A percentile compares a stretch with the other conserved stretches of the same genome.
These are phyloP conservation scores for Dryas alaskensis DNA, from an alignment of 306 rosid species.

Conservation along the genomic window DNA sequence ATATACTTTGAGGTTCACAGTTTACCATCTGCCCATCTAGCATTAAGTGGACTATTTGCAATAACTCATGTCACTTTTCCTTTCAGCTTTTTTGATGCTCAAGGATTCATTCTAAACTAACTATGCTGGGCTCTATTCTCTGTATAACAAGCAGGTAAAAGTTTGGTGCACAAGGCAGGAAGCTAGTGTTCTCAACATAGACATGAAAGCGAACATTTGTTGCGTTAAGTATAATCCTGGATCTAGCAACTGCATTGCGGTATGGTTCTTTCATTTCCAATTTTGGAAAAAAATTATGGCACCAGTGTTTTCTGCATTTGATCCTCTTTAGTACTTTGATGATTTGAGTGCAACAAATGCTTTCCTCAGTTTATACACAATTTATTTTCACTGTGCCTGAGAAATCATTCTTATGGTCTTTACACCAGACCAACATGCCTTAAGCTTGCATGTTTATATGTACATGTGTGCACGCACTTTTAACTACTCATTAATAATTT, in stretches of 20 bases:
- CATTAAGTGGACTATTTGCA: background rate
- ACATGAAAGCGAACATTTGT: constrained; percentile 99
- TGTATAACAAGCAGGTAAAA: constrained; percentile 66
- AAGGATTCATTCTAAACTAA: constrained; percentile 8
- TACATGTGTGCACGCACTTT: background rate
- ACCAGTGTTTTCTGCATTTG: constrained; percentile 20
- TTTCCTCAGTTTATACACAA: background rate
- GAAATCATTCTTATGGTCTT: constrained; percentile 4
- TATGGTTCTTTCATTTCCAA: constrained; percentile 39
- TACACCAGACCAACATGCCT: constrained; percentile 5
- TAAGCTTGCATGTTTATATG: background rate
- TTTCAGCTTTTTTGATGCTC: background rate
- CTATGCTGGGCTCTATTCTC: constrained; percentile 11
- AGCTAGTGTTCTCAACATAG: constrained; percentile 83
- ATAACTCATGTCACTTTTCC: background rate
- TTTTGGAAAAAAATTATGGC: constrained; percentile 20
- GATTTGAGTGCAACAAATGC: constrained; percentile 9
- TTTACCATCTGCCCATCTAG: background rate
- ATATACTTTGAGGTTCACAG: background rate
- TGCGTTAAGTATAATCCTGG: constrained; percentile 98
- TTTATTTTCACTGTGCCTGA: constrained; percentile 6
- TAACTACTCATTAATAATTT: background rate
- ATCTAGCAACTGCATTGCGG: constrained; percentile 83
- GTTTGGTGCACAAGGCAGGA: constrained; percentile 96
- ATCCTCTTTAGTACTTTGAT: background rate